Percentiles rank a stretch among this genome's conserved stretches.
Evolutionary conservation across 192 early-diverging fungal genomes (phyloP).

Genomic region (Rhizophlyctis rosea): DNA sequence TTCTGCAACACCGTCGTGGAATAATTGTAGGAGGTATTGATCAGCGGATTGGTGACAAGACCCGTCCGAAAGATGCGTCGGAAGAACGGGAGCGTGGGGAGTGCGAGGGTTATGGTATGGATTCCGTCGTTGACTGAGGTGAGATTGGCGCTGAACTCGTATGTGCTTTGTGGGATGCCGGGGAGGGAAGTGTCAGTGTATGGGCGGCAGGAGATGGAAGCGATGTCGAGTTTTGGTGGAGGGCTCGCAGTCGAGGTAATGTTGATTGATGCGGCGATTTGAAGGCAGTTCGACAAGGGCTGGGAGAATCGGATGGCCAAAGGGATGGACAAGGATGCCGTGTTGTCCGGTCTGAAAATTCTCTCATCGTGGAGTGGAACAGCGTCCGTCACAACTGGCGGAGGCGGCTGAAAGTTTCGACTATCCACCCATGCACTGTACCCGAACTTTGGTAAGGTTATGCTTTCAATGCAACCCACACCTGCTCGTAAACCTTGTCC

Average conservation of each 20-base stretch:
- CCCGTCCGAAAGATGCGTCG: not conserved
- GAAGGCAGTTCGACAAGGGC: not conserved
- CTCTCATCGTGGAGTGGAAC: constrained; percentile 2
- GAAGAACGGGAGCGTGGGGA: too few species aligned
- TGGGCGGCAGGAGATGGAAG: too few species aligned
- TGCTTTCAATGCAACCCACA: not conserved
- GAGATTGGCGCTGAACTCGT: too few species aligned
- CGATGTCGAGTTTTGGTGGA: not conserved
- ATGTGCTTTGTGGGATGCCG: too few species aligned
- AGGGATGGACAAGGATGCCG: not conserved
- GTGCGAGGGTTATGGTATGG: too few species aligned
- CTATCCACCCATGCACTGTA: not conserved
- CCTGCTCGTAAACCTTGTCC: too few species aligned
- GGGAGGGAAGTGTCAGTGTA: too few species aligned
- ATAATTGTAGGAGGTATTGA: not conserved
- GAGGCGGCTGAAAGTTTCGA: not conserved
- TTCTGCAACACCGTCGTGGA: not conserved
- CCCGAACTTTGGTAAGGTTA: not conserved
- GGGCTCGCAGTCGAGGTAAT: not conserved
- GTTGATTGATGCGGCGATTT: not conserved
- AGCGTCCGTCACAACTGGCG: not conserved
- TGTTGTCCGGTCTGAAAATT: not conserved
- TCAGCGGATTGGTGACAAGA: not conserved
- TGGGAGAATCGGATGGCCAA: not conserved
- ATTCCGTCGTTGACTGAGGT: too few species aligned